Evolutionary conservation across 164 flowering plant species (phyloP), one percentile per base, ranked within the genome.

Genomic region (Piper betle): DNA sequence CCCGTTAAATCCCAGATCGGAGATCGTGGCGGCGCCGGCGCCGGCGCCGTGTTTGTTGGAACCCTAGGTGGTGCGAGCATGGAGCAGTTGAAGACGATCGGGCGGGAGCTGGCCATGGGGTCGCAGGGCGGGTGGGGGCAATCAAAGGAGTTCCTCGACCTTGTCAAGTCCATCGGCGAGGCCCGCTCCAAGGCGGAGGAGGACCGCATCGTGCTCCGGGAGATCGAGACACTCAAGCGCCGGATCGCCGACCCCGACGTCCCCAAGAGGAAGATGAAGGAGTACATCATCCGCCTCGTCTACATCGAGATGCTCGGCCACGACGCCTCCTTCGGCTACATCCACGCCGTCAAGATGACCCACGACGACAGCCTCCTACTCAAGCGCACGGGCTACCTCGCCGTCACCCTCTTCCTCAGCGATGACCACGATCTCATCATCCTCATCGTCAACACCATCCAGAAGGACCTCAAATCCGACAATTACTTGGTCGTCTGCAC

Each of bases 21-120:
- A 42, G 33, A 42, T 10, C 50, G 50, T 12, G 15, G 2, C 3
- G 3, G 6, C 50, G 15, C 15, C 11, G 50, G 15, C 15, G 50
- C 50, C 50, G 15, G 10, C 50, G 10, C 46, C 46, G 46, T 42
- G 1, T 42, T 12, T 12, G 15, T 46, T 12, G 50, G 20, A 63
- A 41, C 61, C 46, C 10, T 57, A 39, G 50, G 10, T 9, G 11
- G 10, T 46, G 7, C 50, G 67, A 72, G 71, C 52, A 72, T 92
- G 98, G 97, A 92, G 97, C 99, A 93, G 72, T 66, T 93, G 64
- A 86, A 88, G 72, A 86, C 85, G 25, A 84, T 93, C 61, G 99
- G 99, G 0, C 66, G 97, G 81, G 99, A 93, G 88, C 94, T 93
- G 64, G 97, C 99, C 16, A 93, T 93, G 97, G 91, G 96, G 67